Conservation (phyloP, 2,329 filamentous ascomycete species). For the Grosmannia serpens region DNA sequence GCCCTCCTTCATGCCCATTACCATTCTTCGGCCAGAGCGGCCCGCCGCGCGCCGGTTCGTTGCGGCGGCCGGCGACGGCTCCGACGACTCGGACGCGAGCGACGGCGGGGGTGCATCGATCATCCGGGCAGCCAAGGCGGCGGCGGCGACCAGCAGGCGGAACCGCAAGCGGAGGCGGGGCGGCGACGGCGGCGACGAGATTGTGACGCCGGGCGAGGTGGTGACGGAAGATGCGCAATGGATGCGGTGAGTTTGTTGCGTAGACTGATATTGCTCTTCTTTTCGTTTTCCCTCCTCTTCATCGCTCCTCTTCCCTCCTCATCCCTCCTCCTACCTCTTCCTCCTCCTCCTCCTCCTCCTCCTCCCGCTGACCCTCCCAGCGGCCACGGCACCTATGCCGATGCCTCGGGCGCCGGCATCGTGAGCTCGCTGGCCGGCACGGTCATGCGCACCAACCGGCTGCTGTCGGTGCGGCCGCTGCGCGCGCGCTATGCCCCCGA, state of each 20-base stretch:
- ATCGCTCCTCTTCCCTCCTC: background rate
- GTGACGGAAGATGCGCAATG: slow-evolving; percentile 91
- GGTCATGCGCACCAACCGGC: slow-evolving; percentile 88
- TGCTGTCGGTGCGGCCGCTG: slow-evolving; percentile 81
- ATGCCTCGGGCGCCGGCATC: slow-evolving; percentile 53
- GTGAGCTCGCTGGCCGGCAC: slow-evolving; percentile 84
- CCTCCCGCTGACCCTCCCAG: background rate
- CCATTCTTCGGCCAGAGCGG: slow-evolving; percentile 31
- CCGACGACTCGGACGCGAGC: slow-evolving; percentile 29
- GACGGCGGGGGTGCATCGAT: slow-evolving; percentile 32
- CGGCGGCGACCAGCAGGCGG: slow-evolving; percentile 4
- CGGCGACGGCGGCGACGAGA: slow-evolving; percentile 28
- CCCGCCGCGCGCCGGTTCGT: slow-evolving; percentile 13
- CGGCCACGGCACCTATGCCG: slow-evolving; percentile 87
- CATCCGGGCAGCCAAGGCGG: slow-evolving; percentile 24
- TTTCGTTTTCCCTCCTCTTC: background rate
- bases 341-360: background rate
- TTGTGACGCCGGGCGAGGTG: slow-evolving; percentile 80
- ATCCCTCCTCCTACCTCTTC: background rate
- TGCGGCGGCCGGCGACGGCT: slow-evolving; percentile 14
- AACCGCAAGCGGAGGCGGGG: slow-evolving; percentile 6
- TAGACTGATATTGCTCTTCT: background rate
- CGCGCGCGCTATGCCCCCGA: slow-evolving; percentile 90
- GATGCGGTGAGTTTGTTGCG: slow-evolving; percentile 55
- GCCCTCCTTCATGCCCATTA: slow-evolving; percentile 34